Conservation (phyloP, 257 asterid genomes). For the Solanum corneliomulleri region DNA sequence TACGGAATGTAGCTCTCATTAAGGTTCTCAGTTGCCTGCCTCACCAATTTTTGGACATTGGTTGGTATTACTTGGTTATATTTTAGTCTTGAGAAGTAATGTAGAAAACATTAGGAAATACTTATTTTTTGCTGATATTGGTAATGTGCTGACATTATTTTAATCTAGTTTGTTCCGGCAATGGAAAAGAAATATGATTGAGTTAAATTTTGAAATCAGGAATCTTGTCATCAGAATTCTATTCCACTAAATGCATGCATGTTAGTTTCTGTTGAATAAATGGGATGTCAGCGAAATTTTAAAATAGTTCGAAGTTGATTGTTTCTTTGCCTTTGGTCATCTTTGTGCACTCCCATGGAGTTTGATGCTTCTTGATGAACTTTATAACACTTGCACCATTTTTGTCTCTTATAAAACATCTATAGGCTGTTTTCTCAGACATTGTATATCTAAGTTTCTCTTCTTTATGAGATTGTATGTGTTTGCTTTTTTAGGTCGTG, state of each 20-base stretch:
- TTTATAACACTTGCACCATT: background rate
- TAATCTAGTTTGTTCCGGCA: background rate
- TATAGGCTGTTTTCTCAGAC: background rate
- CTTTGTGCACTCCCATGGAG: background rate
- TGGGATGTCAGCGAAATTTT: background rate
- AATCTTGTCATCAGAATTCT: background rate
- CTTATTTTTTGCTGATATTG: background rate
- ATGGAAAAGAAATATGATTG: background rate
- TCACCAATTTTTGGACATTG: background rate
- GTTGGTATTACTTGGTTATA: background rate
- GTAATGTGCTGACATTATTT: background rate
- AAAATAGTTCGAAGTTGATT: background rate
- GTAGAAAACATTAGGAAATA: background rate
- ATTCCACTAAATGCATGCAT: background rate
- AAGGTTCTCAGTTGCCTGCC: background rate
- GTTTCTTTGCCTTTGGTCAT: background rate
- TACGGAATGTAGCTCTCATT: background rate
- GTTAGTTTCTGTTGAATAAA: background rate
- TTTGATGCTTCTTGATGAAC: background rate
- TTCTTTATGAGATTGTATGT: background rate
- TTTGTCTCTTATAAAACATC: background rate
- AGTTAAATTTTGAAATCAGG: background rate
- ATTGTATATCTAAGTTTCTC: background rate
- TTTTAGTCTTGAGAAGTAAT: background rate
- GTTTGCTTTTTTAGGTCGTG: slow-evolving; percentile 44